Base-by-base conservation (phyloP, 352 stramenopile genomes). In the Phytophthora sp. region DNA sequence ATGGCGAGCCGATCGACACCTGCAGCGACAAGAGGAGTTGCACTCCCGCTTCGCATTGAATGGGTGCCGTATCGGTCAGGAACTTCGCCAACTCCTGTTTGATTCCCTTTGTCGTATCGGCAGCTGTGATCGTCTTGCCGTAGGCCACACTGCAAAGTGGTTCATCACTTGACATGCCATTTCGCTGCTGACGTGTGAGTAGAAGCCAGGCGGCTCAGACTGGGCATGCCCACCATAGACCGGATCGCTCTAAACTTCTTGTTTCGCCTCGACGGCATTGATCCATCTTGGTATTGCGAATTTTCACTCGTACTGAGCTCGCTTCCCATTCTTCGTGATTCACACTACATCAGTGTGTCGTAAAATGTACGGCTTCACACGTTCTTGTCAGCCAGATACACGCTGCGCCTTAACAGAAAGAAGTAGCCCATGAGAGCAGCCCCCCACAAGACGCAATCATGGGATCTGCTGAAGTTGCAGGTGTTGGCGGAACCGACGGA, bases 341-440 rank as follows among this genome's bases (percentile, higher is more conserved):
- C 29, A 58, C 20, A 18, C n/a, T 2, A 63, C 20, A n/a, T 69
- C 53, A 1, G 27, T 9, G 2, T 9, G 4, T 12, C 35, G 35
- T 20, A 69, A 49, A 11, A 30, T 36, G 30, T 69, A 69, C 2
- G 26, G 13, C 13, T 69, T 69, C 1, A 53, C 18, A 1, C 13
- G 5, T 9, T 6, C 23, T 26, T 16, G n/a, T 69, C 53, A 3
- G 36, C 36, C 18, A 69, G 21, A 21, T 69, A 69, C 12, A 63
- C 51, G 15, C 33, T 56, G 3, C 53, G 18, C n/a, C 53, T 13
- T 0, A 69, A 26, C 20, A 70, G 16, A 38, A 65, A 64, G 62
- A 65, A 65, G 21, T 56, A 64, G 46, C 62, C 53, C 53, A 69
- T 9, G 53, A 60, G 45, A 46, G 46, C 58, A 60, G 50, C 49